phyloP scores from a whole-genome alignment of 2,329 filamentous ascomycete genomes.

The Pochonia chlamydosporia region DNA sequence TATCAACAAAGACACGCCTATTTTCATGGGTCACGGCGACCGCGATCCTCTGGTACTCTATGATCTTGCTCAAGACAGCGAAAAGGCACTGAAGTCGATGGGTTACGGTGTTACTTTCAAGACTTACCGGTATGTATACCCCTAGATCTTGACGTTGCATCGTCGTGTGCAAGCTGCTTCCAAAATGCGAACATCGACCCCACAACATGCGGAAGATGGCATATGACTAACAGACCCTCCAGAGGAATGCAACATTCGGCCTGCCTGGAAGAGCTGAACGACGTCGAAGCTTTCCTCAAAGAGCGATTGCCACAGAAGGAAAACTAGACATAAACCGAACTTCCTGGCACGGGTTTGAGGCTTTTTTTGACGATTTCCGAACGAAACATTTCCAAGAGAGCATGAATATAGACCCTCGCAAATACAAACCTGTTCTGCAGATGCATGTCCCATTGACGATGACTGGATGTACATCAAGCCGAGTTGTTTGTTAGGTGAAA shows the following conservation, averaged over 20 bases:
- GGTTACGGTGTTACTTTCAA: conserved; percentile 72
- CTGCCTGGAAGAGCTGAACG: conserved; percentile 71
- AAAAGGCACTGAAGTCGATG: conserved; percentile 58
- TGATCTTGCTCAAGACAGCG: conserved; percentile 62
- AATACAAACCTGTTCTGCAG: not conserved
- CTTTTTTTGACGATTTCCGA: not conserved
- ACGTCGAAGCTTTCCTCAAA: conserved; percentile 60
- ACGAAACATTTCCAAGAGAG: not conserved
- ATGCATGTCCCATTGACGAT: not conserved
- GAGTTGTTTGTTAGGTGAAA: too few relatives aligned
- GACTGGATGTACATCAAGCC: not conserved
- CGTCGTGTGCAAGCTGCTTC: too few relatives aligned
- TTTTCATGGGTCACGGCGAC: conserved; percentile 88
- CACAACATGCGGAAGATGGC: too few relatives aligned
- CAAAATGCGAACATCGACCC: not conserved
- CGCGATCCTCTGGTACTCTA: conserved; percentile 67
- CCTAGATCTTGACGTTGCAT: not conserved
- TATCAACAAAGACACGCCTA: conserved; percentile 62
- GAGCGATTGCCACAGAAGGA: conserved; percentile 35
- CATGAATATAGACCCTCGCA: not conserved
- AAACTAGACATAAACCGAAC: conserved; percentile 1
- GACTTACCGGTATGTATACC: conserved; percentile 59
- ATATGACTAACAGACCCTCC: not conserved
- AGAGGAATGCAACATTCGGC: conserved; percentile 73
- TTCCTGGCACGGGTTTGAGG: too few relatives aligned